Conservation (phyloP, 2,329 filamentous ascomycete genomes). For the Fusarium sp. region DNA sequence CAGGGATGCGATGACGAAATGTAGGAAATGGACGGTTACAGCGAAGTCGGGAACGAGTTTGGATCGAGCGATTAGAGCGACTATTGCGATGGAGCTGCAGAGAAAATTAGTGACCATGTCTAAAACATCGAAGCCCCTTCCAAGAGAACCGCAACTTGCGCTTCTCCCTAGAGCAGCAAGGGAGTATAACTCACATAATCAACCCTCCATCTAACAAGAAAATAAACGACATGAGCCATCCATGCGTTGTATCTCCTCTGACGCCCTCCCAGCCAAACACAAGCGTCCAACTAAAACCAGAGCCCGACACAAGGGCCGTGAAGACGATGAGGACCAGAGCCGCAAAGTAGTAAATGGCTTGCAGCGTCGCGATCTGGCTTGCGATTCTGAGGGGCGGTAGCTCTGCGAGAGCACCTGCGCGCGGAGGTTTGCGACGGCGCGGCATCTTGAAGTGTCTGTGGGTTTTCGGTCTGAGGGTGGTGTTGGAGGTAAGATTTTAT, state of each 20-base stretch:
- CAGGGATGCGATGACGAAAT: slow-evolving; percentile 80
- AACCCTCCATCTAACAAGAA: slow-evolving; percentile 68
- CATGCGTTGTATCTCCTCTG: slow-evolving; percentile 71
- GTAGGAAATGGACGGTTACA: slow-evolving; percentile 85
- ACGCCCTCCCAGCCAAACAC: slow-evolving; percentile 70
- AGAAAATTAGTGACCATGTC: slow-evolving; percentile 19
- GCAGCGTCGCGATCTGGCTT: slow-evolving; percentile 68
- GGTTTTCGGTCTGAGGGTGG: background rate
- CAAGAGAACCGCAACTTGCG: background rate
- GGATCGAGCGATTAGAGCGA: slow-evolving; percentile 85
- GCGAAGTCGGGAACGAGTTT: slow-evolving; percentile 97
- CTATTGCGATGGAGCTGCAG: slow-evolving; percentile 81
- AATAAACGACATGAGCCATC: slow-evolving; percentile 70
- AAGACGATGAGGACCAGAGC: slow-evolving; percentile 68
- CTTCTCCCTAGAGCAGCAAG: background rate
- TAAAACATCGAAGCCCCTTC: background rate
- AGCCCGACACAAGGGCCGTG: slow-evolving; percentile 69
- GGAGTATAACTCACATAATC: slow-evolving; percentile 58
- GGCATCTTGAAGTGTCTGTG: slow-evolving; percentile 56
- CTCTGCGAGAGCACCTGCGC: slow-evolving; percentile 70
- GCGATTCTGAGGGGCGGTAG: slow-evolving; percentile 72
- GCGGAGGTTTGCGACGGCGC: slow-evolving; percentile 68
- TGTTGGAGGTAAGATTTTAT: slow-evolving; percentile 2
- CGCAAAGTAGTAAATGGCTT: slow-evolving; percentile 66
- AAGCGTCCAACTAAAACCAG: slow-evolving; percentile 64